These are phyloP conservation scores for Massarina eburnea DNA, from an alignment of 2,329 filamentous ascomycete species.

Conservation along the genomic window DNA sequence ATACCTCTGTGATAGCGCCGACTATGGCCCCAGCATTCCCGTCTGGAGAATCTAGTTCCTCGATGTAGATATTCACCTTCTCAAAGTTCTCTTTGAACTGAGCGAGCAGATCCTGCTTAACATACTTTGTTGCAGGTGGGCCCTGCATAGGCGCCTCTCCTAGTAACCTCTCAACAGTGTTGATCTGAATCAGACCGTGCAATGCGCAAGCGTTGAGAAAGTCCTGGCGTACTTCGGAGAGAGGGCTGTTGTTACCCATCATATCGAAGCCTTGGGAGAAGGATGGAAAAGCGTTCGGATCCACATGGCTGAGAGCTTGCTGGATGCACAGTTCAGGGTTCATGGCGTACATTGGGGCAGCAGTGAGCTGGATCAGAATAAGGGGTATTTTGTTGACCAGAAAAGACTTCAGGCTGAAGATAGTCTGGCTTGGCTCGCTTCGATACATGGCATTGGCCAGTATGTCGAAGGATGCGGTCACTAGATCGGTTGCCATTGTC, in stretches of 20 bases:
- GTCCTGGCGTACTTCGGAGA: conserved; percentile 72
- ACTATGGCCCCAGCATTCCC: conserved; percentile 88
- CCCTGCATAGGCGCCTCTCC: conserved; percentile 83
- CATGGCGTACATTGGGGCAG: conserved; percentile 60
- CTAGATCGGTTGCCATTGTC: conserved; percentile 75
- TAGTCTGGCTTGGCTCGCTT: conserved; percentile 59
- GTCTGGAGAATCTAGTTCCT: conserved; percentile 84
- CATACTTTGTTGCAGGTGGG: conserved; percentile 71
- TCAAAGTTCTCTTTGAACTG: conserved; percentile 78
- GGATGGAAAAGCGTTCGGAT: conserved; percentile 64
- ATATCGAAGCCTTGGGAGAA: conserved; percentile 65
- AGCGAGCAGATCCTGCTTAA: conserved; percentile 75
- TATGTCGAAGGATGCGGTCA: conserved; percentile 86
- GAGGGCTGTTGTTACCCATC: conserved; percentile 56
- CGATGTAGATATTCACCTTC: conserved; percentile 72
- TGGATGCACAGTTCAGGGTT: conserved; percentile 66
- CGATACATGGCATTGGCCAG: conserved; percentile 84
- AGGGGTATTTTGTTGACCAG: conserved; percentile 73
- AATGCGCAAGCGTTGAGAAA: conserved; percentile 90
- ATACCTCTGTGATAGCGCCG: conserved; percentile 59
- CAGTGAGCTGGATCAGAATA: conserved; percentile 60
- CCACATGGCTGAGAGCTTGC: conserved; percentile 64
- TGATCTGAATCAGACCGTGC: conserved; percentile 78
- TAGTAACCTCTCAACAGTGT: conserved; percentile 75
- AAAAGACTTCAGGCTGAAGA: conserved; percentile 81